Base-by-base conservation (phyloP, 352 stramenopile species). In the Phytophthora europaea region DNA sequence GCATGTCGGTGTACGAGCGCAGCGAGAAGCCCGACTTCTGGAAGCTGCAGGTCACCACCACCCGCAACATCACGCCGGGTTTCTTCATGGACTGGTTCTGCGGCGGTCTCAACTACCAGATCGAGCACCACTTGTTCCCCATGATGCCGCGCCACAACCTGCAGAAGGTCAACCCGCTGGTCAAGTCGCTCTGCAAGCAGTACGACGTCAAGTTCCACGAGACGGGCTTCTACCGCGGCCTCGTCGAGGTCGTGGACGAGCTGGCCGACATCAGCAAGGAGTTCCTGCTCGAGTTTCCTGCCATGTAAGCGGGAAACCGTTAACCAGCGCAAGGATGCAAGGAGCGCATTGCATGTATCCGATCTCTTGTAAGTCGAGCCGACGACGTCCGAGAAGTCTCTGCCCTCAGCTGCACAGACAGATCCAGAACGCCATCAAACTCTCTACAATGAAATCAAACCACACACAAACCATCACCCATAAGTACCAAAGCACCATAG, bases 121-220 rank as follows among this genome's bases (percentile, higher is more conserved):
- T 99, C 48, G 97, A 99, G 79, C 98, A 99, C 83, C 98, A 99
- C 82, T 89, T 99, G 55, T 99, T 99, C 86, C 98, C 97, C 20
- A 93, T 95, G 76, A 93, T 99, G 79, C 97, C 97, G n/a, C 89
- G 97, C 71, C 96, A 99, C 85, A 99, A 99, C 78, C 80, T 99
- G 54, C 68, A 76, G 9, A 97, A 97, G 80, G 88, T 98, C 26
- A 98, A 99, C 81, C 88, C 93, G 64, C 79, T 99, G 52, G 95
- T 99, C 47, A 95, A 98, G 73, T 97, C 92, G 31, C 98, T 99
- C 63, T 99, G 98, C 88, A 99, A 98, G 86, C 87, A 99, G 72
- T 98, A 98, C 83, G 91, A 91, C 64, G 94, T 99, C 16, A 91
- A 85, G 47, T 99, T 99, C 86, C 96, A 99, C 76, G 97, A 99